Evolutionary conservation across 148 eudicot genomes (phyloP).

Genomic region (Dysphania ambrosioides): DNA sequence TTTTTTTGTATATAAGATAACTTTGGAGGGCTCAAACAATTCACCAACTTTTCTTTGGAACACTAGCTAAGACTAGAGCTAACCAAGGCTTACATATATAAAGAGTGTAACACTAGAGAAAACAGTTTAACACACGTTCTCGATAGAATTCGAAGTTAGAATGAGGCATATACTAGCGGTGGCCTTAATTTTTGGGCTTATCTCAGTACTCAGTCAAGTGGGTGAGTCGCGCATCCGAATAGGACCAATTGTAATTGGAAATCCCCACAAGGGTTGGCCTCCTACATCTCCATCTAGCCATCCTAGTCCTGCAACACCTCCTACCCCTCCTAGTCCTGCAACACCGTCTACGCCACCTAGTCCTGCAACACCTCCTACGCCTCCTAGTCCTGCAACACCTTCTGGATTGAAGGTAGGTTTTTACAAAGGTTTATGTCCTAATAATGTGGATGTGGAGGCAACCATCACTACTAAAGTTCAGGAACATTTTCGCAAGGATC

Average conservation of each 20-base stretch:
- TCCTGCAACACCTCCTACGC: background rate
- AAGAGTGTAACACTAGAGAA: no score
- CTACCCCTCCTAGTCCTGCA: background rate
- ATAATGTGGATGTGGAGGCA: conserved; percentile 25
- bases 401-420: conserved; percentile 20
- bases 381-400: background rate
- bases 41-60: background rate
- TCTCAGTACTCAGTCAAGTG: background rate
- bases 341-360: background rate
- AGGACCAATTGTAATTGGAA: background rate
- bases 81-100: no score
- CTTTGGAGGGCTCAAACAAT: background rate
- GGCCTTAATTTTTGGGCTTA: background rate
- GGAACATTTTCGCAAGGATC: conserved; percentile 17
- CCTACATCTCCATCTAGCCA: background rate
- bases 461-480: conserved; percentile 1
- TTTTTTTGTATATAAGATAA: background rate
- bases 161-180: background rate
- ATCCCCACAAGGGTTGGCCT: background rate
- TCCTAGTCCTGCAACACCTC: background rate
- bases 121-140: no score
- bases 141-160: background rate
- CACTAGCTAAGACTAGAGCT: background rate
- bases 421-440: conserved; percentile 24
- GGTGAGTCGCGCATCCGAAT: background rate